Evolutionary conservation across 2,329 filamentous ascomycete species (phyloP).

Genomic region (Neurospora sp.): DNA sequence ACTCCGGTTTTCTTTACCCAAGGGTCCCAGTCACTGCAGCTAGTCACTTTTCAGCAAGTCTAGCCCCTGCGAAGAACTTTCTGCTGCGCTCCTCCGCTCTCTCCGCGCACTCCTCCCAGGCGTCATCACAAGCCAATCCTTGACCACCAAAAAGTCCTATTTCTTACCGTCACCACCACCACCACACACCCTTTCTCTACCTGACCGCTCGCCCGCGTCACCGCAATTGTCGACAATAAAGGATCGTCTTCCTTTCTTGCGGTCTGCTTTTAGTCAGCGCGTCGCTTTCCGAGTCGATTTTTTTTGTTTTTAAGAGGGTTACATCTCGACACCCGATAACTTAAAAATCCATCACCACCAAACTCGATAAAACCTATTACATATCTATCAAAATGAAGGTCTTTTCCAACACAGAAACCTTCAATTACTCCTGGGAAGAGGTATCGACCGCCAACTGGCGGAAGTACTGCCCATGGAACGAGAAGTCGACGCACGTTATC

Average conservation of each 20-base stretch:
- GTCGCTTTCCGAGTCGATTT: not conserved
- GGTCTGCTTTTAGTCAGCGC: not conserved
- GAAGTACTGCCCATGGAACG: constrained; percentile 98
- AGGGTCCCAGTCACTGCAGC: not conserved
- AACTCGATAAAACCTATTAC: not conserved
- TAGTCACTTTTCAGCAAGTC: not conserved
- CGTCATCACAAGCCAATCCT: not conserved
- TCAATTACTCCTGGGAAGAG: constrained; percentile 98
- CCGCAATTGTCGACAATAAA: not conserved
- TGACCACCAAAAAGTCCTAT: not conserved
- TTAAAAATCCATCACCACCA: not conserved
- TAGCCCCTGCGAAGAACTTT: not conserved
- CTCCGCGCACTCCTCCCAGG: not conserved
- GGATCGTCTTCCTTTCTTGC: not conserved
- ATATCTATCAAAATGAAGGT: constrained; percentile 64
- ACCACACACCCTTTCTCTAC: not conserved
- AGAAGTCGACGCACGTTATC: constrained; percentile 93
- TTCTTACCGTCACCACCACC: not conserved
- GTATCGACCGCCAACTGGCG: constrained; percentile 96
- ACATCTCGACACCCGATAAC: not conserved
- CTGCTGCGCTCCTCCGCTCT: not conserved
- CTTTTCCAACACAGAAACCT: constrained; percentile 82
- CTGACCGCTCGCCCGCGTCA: not conserved
- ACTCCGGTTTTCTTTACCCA: not conserved
- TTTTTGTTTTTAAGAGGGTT: not conserved